Conservation (phyloP, 768 basidiomycete species). For the Termitomyces sp. region DNA sequence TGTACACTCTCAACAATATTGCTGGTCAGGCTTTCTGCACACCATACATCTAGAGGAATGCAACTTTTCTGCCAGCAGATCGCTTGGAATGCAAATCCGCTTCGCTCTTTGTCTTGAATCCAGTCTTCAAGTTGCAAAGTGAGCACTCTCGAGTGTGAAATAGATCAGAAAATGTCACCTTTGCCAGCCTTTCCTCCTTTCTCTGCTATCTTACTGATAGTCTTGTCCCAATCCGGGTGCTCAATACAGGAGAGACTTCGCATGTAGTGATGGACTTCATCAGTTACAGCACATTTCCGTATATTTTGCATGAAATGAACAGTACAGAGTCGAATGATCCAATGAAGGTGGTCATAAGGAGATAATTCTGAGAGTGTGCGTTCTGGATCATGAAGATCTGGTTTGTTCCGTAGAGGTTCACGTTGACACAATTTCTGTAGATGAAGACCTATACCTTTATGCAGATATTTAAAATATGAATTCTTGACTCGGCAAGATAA, state of each 20-base stretch:
- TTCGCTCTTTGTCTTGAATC: too few species aligned
- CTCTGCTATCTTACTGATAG: background rate
- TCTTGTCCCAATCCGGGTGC: constrained; percentile 14
- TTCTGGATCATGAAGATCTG: constrained; percentile 18
- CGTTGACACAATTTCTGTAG: background rate
- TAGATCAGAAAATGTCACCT: too few species aligned
- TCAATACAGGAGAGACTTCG: constrained; percentile 16
- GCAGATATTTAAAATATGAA: too few species aligned
- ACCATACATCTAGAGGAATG: background rate
- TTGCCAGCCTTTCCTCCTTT: too few species aligned
- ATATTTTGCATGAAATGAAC: constrained; percentile 19
- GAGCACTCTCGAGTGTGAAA: too few species aligned
- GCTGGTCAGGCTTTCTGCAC: background rate
- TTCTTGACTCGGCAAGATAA: too few species aligned
- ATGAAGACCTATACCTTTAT: too few species aligned
- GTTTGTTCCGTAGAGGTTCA: background rate
- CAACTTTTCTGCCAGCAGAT: too few species aligned
- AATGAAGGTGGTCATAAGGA: constrained; percentile 19
- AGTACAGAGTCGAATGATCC: constrained; percentile 15
- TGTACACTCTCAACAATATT: background rate
- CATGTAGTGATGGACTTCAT: constrained; percentile 16
- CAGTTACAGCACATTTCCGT: constrained; percentile 3
- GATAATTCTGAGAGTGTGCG: constrained; percentile 5
- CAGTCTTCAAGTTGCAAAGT: too few species aligned
- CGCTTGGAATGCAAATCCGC: too few species aligned